Base-by-base conservation (phyloP, 2,329 filamentous ascomycete genomes). In the Dactylellina haptotyla region DNA sequence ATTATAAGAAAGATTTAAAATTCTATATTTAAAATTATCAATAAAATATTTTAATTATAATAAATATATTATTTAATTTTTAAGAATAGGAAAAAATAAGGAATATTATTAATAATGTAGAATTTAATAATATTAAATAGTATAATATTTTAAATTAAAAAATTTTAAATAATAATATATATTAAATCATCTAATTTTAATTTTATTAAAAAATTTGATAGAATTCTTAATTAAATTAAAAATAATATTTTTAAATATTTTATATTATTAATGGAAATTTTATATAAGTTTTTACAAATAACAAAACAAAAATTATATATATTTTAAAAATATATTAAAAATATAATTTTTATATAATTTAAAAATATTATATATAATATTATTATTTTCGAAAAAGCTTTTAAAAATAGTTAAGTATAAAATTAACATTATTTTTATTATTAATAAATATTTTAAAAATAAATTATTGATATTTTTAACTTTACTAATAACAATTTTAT, bases 121-220 rank as follows among this genome's bases (percentile, higher is more conserved):
- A 34, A 34, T 34, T 34, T 25, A 50, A 20, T 50, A 20, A 20
- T 53, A 30, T 53, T 9, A 53, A 53, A 53, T 53, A 8, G 6
- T 8, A 45, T 50, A 50, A 50, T 50, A 50, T 23, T 23, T 12
- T 6, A 50, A 4, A 25, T 50, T 25, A 50, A 50, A 6, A 50
- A 50, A 8, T 16, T 6, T 45, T 50, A 43, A 43, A 8, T 50
- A 50, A 50, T 50, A 50, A 8, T 4, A 10, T 25, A 23, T 3
- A 25, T 50, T 12, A 50, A 50, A n/a, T n/a, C n/a, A n/a, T n/a
- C n/a, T n/a, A 23, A 8, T 25, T 12, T 50, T 50, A 43, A 43
- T 50, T 50, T 50, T 53, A 30, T 53, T 26, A 53, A 53, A 53
- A 53, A 30, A 53, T 32, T 53, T n/a, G 14, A 53, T n/a, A 53